Conservation (phyloP, 805 yeast genomes). For the Yamadazyma paraphyllophila region DNA sequence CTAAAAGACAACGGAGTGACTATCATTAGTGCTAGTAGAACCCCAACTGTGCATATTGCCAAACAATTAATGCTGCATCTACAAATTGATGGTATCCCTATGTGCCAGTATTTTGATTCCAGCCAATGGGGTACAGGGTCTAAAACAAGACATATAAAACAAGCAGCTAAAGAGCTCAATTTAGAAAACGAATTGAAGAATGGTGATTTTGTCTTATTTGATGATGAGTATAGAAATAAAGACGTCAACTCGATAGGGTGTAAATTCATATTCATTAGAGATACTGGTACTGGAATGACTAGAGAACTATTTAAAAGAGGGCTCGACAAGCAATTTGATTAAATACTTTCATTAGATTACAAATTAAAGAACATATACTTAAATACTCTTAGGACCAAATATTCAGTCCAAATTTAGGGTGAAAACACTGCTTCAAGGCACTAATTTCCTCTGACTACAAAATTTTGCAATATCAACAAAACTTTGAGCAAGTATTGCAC, state of each 20-base stretch:
- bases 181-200: constrained; percentile 45
- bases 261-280: constrained; percentile 60
- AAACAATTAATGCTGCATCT: constrained; percentile 54
- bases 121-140: constrained; percentile 70
- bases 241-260: constrained; percentile 76
- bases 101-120: constrained; percentile 52
- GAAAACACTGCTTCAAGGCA: not conserved
- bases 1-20: constrained; percentile 46
- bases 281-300: constrained; percentile 57
- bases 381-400: no score
- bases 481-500: constrained; percentile 14
- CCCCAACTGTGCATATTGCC: constrained; percentile 79
- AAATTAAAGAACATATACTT: no score
- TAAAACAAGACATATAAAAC: constrained; percentile 54
- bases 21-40: constrained; percentile 74
- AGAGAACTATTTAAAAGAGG: constrained; percentile 52
- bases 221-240: constrained; percentile 74
- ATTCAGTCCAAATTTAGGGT: no score
- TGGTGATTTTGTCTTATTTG: constrained; percentile 53
- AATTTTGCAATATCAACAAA: not conserved
- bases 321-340: constrained; percentile 30
- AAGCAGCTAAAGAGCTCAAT: constrained; percentile 47
- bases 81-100: constrained; percentile 49
- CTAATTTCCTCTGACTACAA: not conserved
- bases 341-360: not conserved